Base-by-base conservation (phyloP, 2,329 filamentous ascomycete species). In the Xylaria sp. region DNA sequence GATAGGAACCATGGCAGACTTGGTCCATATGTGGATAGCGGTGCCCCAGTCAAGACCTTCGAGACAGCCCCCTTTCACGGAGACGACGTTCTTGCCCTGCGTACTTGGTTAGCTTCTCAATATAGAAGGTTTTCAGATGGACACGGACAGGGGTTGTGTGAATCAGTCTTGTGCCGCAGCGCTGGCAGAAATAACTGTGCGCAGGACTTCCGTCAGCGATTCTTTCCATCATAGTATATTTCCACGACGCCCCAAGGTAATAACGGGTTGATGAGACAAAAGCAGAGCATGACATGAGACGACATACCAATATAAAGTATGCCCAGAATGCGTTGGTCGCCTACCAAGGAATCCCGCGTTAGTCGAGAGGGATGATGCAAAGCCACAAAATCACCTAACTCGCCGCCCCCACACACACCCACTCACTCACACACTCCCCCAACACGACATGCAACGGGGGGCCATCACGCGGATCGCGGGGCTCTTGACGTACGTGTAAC, bases 1-100 rank as follows among this genome's bases (percentile, higher is more conserved):
- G 70, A 92, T 91, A 40, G 89, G 87, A 21, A 92, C 84, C 83
- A 92, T 89, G 72, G 90, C 90, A 50, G 84, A 85, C 74, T 88
- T 88, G 23, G 88, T 90, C 87, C 88, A 92, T 73, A 92, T 89
- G 80, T 93, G 90, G 71, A 87, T 86, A 32, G 88, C 89, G 2
- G 78, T 81, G 13, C 78, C 81, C 87, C 89, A 88, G 78, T 90
- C 85, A 23, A 92, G 80, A 1, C 86, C 88, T 5, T 89, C 85
- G 54, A 93, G 82, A 74, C 90, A 91, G 48, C 90, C 90, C 12
- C 87, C 90, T 75, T 92, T 92, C 54, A 93, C 85, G 18, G 87
- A 88, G 48, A 91, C 85, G 57, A 89, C 84, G 68, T 86, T 85
- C 72, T 90, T 88, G 12, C 84, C 81, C 86, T 86, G 23, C 1